These are phyloP conservation scores for Boletus reticuloceps DNA, from an alignment of 768 basidiomycete species.

Conservation along the genomic window DNA sequence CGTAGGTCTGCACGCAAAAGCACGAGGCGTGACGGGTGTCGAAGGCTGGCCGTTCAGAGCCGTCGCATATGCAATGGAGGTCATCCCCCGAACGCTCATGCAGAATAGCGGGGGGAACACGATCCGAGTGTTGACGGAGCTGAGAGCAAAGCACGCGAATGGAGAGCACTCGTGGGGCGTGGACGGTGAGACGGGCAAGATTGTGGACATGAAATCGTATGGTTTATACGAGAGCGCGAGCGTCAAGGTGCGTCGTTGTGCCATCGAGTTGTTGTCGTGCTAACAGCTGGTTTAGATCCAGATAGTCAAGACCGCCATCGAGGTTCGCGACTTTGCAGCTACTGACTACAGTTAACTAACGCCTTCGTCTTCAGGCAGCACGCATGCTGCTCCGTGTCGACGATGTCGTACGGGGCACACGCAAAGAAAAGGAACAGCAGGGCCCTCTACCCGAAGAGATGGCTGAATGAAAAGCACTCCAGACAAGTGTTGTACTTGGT, in stretches of 20 bases:
- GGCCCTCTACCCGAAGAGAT: constrained; percentile 58
- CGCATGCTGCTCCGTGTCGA: constrained; percentile 91
- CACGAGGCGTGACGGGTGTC: constrained; percentile 80
- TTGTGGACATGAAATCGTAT: constrained; percentile 93
- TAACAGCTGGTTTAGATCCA: constrained; percentile 58
- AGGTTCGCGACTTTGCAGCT: constrained; percentile 44
- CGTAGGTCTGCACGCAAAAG: constrained; percentile 80
- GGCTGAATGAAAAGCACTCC: constrained; percentile 20
- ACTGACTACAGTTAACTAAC: not conserved
- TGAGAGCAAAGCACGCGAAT: constrained; percentile 93
- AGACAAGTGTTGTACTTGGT: too few species aligned
- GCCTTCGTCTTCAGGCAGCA: constrained; percentile 54
- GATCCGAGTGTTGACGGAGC: constrained; percentile 88
- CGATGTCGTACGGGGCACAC: constrained; percentile 87
- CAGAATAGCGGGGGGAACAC: constrained; percentile 97
- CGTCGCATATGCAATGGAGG: constrained; percentile 95
- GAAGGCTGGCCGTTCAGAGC: constrained; percentile 91
- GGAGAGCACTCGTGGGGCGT: constrained; percentile 93
- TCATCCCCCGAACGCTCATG: constrained; percentile 91
- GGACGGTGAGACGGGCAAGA: constrained; percentile 93
- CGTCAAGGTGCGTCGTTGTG: constrained; percentile 63
- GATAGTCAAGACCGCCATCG: constrained; percentile 95
- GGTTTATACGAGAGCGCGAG: constrained; percentile 94
- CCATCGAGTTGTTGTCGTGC: not conserved
- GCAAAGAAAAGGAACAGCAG: constrained; percentile 59